Evolutionary conservation across 768 basidiomycete species (phyloP), one percentile per base, ranked within the genome.

Genomic region (Xanthoconium purpureum): DNA sequence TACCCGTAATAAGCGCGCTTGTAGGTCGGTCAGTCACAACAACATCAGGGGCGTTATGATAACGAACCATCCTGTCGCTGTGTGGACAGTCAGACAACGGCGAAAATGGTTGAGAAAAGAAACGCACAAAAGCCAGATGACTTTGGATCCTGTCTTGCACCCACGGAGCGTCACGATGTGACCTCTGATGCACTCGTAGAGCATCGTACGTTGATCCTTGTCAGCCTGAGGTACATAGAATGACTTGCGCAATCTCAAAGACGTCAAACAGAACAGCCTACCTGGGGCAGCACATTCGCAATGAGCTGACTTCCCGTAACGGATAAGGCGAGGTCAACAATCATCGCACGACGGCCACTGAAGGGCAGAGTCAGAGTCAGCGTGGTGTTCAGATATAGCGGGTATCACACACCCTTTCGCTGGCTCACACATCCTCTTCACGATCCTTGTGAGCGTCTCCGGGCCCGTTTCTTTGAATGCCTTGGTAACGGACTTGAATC

Each of bases 111-210:
- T n/a, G 35, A 14, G 43, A 58, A 43, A 43, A 28, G 35, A 38
- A 5, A 49, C 80, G 47, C 67, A 82, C 80, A 94, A 94, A 48
- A 94, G 78, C 91, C 91, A 94, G 66, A 93, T 93, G 65, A 93
- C 89, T 68, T 91, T 92, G 1, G 91, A 92, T 29, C 91, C 91
- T 2, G 91, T 91, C 78, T 93, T 93, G 68, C 90, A 92, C 20
- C 91, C 91, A 37, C 91, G 83, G n/a, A 94, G 77, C 30, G 91
- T 93, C 46, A 93, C 91, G 60, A 93, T 91, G 65, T 93, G 90
- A 4, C 89, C 89, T 38, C 87, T 80, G 60, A 93, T 91, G 63
- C 91, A 91, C 42, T 93, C 91, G 64, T 91, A 93, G 36, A 94
- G 76, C 56, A 85, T 71, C 3, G 87, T 84, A 20, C 91, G 84